Evolutionary conservation across 306 rosid genomes (phyloP), one percentile per base, ranked within the genome.

Genomic region (Malus orientalis): DNA sequence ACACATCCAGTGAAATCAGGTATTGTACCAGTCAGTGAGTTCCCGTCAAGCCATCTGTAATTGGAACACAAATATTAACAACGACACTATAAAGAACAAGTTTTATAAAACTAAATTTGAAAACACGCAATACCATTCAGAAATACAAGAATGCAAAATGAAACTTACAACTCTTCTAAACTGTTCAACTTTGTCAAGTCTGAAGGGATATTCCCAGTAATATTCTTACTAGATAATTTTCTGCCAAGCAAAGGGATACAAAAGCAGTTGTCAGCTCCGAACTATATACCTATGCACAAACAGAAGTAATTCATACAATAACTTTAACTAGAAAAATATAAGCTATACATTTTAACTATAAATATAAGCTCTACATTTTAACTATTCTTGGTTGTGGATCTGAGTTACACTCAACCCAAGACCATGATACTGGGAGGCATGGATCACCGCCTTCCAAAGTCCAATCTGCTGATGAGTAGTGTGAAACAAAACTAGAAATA

Each of bases 381-480:
- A 86, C 82, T 82, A 95, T 85, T 82, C 86, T 89, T 82, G 97
- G 97, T 47, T 73, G 97, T 63, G 79, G 84, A 84, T 92, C 93
- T 38, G 92, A 79, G 90, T 83, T 91, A 76, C 99, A 95, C 22
- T 68, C 91, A 87, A 92, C 80, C 97, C 99, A 95, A 49, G 99
- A 89, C 99, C 99, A 95, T 33, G 99, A 88, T 78, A 86, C 98
- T 73, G 99, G 99, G 57, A 88, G 73, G 85, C 98, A 95, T n/a
- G 99, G 97, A 61, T 95, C 99, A 66, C 99, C 99, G 7, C 97
- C 97, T 86, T 95, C 98, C 63, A 81, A 86, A 14, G 89, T 90
- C 98, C 96, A 92, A 70, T 85, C 87, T 74, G 75, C 82, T 16
- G 91, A 85, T 58, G 96, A 78, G 84, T 88, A 89, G 45, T 76